Base-by-base conservation (phyloP, 1,284 basidiomycete species). In the Stereum hirsutum region DNA sequence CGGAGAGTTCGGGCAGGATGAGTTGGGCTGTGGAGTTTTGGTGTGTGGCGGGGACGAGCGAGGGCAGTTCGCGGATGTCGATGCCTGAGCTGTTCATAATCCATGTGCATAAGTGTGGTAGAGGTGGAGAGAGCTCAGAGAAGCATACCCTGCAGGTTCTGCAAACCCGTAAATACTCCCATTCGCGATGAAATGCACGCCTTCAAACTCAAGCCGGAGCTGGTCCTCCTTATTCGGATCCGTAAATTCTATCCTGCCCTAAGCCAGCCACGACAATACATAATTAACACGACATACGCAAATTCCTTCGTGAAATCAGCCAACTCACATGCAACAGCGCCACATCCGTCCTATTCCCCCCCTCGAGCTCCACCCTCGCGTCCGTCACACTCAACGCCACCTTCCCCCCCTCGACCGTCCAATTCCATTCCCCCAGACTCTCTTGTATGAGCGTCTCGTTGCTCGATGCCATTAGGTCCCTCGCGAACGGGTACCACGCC, bases 111-210 rank as follows among this genome's bases (percentile, higher is more conserved):
- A 38, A 20, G n/a, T 20, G 39, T 39, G 43, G 19, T 49, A 41
- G 20, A 43, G 33, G 21, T 24, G 7, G n/a, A 21, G 19, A 39
- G 37, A 25, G 26, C n/a, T 35, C 27, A 20, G 20, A 38, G n/a
- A 31, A 31, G 6, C 71, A 47, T 49, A 88, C 85, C 81, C 80
- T 17, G 64, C 60, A 4, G 83, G 78, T 52, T 80, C 70, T 5
- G 78, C 86, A 47, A 84, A 72, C 1, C 87, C 84, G 54, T 81
- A 84, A 32, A 92, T 77, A 1, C 84, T 77, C 1, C 90, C 90
- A 50, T 88, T 86, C 7, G 74, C 64, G 7, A 84, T 52, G 54
- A 88, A 79, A 61, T 92, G 89, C 11, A 93, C 68, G 3, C 87
- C 90, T 55, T 84, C 79, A 49, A 89, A 77, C 46, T 87, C 80